A percentile compares a stretch with the other conserved stretches of the same genome.
Conservation (phyloP, 768 basidiomycete species). For the Myochromella boudieri region DNA sequence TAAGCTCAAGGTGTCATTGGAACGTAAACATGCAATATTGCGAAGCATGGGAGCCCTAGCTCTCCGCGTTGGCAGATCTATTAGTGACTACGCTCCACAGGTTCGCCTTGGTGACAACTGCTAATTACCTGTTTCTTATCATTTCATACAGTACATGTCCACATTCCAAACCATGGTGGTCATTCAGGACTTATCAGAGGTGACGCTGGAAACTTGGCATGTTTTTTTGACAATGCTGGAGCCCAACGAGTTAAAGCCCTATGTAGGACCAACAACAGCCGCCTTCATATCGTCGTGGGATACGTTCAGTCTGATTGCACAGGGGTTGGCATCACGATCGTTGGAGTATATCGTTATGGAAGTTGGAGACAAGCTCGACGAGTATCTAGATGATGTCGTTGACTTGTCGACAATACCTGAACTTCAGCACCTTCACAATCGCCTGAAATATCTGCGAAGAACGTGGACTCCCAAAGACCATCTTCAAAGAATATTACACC, state of each 20-base stretch:
- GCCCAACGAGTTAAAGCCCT: constrained; percentile 72
- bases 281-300: constrained; percentile 80
- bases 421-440: constrained; percentile 41
- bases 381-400: constrained; percentile 74
- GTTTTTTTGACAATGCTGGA: constrained; percentile 70
- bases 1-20: constrained; percentile 69
- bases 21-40: constrained; percentile 74
- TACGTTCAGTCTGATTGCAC: constrained; percentile 51
- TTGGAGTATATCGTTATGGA: constrained; percentile 72
- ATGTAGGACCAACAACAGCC: constrained; percentile 86
- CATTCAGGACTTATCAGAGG: constrained; percentile 72
- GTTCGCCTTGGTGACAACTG: constrained; percentile 38
- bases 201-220: constrained; percentile 79
- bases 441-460: constrained; percentile 45
- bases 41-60: constrained; percentile 77
- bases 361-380: constrained; percentile 50
- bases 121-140: constrained; percentile 5
- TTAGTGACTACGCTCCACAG: constrained; percentile 84
- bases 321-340: constrained; percentile 52
- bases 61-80: constrained; percentile 64
- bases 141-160: constrained; percentile 78
- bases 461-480: constrained; percentile 52
- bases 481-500: constrained; percentile 69
- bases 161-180: constrained; percentile 89
- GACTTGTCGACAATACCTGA: constrained; percentile 75